These are phyloP conservation scores for Solanum aculeatissimum DNA, from an alignment of 305 asterid genomes.

Conservation along the genomic window DNA sequence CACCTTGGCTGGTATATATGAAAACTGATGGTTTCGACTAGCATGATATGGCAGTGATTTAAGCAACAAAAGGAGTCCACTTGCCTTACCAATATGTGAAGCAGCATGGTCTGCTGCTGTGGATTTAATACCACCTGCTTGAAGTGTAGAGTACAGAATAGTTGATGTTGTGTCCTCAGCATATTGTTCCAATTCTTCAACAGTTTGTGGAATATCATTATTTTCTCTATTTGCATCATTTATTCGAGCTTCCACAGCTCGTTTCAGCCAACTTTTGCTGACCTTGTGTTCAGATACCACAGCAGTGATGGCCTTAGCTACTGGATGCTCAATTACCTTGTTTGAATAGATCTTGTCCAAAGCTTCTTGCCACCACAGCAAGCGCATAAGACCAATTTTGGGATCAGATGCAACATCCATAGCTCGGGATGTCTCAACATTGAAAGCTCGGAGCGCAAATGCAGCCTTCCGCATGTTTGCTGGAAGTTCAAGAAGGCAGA, in stretches of 20 bases:
- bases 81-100: conserved; percentile 91
- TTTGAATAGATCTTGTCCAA: conserved; percentile 65
- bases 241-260: conserved; percentile 77
- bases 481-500: conserved; percentile 93
- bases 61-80: conserved; percentile 78
- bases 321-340: conserved; percentile 76
- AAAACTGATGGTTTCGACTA: conserved; percentile 37
- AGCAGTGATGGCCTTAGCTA: conserved; percentile 67
- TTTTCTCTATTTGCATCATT: conserved; percentile 62
- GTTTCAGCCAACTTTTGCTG: conserved; percentile 75
- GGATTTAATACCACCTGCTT: conserved; percentile 67
- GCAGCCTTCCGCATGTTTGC: conserved; percentile 73
- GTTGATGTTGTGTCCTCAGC: conserved; percentile 85
- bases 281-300: conserved; percentile 51
- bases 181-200: conserved; percentile 66
- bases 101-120: conserved; percentile 90
- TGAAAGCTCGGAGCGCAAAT: conserved; percentile 78
- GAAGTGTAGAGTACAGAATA: conserved; percentile 76
- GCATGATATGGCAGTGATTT: conserved; percentile 81
- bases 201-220: conserved; percentile 37
- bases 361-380: conserved; percentile 96
- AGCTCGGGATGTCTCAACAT: conserved; percentile 82
- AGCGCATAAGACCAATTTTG: conserved; percentile 88
- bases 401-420: conserved; percentile 91
- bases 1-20: conserved; percentile 53